Conservation (phyloP, 2,329 filamentous ascomycete species). For the Phoma sp. region DNA sequence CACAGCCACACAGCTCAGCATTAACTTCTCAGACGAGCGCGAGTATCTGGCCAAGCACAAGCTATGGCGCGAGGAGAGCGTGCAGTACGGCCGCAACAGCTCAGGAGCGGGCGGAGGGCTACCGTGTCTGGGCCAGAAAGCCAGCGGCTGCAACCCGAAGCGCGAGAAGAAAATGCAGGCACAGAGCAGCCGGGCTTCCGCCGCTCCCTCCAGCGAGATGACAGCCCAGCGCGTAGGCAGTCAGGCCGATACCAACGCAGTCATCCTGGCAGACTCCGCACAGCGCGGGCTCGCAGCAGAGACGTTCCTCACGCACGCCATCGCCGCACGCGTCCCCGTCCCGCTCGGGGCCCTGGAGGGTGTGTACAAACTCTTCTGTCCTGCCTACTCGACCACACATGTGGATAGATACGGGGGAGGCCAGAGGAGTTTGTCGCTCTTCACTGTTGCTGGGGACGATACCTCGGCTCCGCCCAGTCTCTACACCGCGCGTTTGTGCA, state of each 20-base stretch:
- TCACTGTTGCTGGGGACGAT: conserved; percentile 21
- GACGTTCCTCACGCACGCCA: conserved; percentile 24
- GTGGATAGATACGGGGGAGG: conserved; percentile 39
- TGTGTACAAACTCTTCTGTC: conserved; percentile 36
- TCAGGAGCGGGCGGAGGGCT: conserved; percentile 9
- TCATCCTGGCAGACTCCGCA: conserved; percentile 9
- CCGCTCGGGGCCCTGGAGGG: conserved; percentile 34
- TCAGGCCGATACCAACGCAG: conserved; percentile 6
- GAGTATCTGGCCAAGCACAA: conserved; percentile 23
- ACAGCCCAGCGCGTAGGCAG: conserved; percentile 3
- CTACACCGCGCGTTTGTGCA: conserved; percentile 34
- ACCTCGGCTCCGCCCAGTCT: background rate
- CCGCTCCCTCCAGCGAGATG: background rate
- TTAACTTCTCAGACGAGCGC: conserved; percentile 39
- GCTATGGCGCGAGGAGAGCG: conserved; percentile 8
- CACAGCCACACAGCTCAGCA: conserved; percentile 14
- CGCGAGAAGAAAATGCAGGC: conserved; percentile 18
- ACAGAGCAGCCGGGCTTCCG: no score
- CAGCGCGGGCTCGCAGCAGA: conserved; percentile 15
- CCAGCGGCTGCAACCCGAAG: conserved; percentile 37
- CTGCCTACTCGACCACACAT: conserved; percentile 30
- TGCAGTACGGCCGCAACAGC: conserved; percentile 1
- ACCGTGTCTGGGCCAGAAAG: conserved; percentile 32
- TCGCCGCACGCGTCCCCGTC: conserved; percentile 32
- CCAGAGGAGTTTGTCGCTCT: conserved; percentile 32